Base-by-base conservation (phyloP, 192 early-diverging fungal species). In the Phycomyces nitens region DNA sequence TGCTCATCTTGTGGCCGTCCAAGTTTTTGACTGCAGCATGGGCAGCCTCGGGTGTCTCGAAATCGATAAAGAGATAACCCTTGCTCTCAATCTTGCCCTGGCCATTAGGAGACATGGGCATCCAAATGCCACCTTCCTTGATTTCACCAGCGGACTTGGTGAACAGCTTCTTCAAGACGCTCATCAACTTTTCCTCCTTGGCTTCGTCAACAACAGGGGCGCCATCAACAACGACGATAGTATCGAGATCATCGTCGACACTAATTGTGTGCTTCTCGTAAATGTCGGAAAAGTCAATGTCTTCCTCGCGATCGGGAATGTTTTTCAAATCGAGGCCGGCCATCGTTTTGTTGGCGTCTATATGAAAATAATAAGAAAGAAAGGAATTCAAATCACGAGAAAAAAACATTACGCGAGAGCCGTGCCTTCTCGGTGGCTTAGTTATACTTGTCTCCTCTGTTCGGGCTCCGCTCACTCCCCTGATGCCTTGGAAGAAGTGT, bases 21-120 rank as follows among this genome's bases (percentile, higher is more conserved):
- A 83, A 79, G 34, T 80, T 71, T 69, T 87, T 88, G 66, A 97
- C 84, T 3, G 90, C 92, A 26, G 84, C 69, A 24, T 80, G 72
- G 34, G 97, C 97, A 65, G 91, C 81, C 69, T 92, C 92, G 4
- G 87, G 73, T 42, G 89, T 91, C 74, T 92, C 90, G 66, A 94
- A 96, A 74, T 97, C 93, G 59, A 99, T 81, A 69, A 99, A 99
- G 63, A 94, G 77, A 81, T 88, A 97, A 27, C 90, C 97, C 73
- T 95, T 97, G 71, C 86, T 84, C 71, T 75, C 80, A 44, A 68
- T 75, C 75, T 87, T 86, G 61, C 87, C 91, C 21, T 82, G 82
- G 6, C 76, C 77, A 41, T 81, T 75, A 42, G 67, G 63, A 52
- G 88, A 87, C 83, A 84, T 88, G 52, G 97, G 97, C 94, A 99